Conservation (phyloP, 2,329 filamentous ascomycete genomes). For the Berkeleyomyces rouxiae region DNA sequence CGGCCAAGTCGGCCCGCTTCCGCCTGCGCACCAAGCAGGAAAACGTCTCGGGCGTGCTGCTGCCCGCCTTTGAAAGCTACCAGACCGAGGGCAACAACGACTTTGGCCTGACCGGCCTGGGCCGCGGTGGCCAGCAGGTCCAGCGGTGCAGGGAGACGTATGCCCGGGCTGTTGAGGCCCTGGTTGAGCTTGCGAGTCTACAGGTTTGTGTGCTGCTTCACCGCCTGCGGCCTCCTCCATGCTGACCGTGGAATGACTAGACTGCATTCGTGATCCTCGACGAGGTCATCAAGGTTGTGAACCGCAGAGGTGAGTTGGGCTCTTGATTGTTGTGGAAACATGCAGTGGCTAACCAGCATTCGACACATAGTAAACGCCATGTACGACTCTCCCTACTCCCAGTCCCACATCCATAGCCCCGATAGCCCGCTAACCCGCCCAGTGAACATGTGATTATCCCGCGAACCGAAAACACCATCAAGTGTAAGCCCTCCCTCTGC, state of each 20-base stretch:
- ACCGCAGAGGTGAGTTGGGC: constrained; percentile 56
- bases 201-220: constrained; percentile 34
- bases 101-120: constrained; percentile 86
- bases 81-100: constrained; percentile 81
- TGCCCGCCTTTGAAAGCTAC: constrained; percentile 87
- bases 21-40: constrained; percentile 89
- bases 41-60: constrained; percentile 91
- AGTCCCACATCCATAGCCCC: too few relatives aligned
- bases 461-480: constrained; percentile 97
- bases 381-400: constrained; percentile 27
- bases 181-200: constrained; percentile 86
- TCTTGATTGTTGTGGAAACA: neutral
- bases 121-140: constrained; percentile 94
- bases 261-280: constrained; percentile 96
- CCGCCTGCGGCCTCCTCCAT: neutral
- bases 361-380: constrained; percentile 66
- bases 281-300: constrained; percentile 98
- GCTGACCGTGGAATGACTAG: constrained; percentile 22
- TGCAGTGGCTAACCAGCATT: constrained; percentile 14
- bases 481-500: constrained; percentile 42
- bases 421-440: constrained; percentile 34
- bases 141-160: constrained; percentile 93
- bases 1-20: constrained; percentile 82
- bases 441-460: constrained; percentile 93
- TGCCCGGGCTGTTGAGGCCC: constrained; percentile 81